Percentiles rank a stretch among this genome's conserved stretches.
Conservation (phyloP, 2,329 filamentous ascomycete species). For the Microdochium paspali region DNA sequence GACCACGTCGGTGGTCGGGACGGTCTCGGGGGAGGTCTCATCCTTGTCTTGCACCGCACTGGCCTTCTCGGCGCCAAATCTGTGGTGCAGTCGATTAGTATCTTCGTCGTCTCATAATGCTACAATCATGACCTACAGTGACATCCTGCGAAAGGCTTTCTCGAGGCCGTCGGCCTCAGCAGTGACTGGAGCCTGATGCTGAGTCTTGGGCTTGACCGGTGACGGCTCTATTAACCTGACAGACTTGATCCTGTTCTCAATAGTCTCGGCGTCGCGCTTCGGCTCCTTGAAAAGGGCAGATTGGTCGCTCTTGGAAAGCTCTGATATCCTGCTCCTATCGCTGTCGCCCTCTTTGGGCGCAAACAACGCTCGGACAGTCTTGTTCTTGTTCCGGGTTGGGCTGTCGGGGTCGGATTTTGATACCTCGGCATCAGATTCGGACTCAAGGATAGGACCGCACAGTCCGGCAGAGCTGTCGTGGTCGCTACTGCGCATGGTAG, state of each 20-base stretch:
- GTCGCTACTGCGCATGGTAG: constrained; percentile 2
- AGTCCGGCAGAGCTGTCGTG: constrained; percentile 4
- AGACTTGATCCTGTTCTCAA: background rate
- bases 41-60: background rate
- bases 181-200: background rate
- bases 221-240: background rate
- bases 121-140: background rate
- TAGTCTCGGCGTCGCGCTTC: background rate
- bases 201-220: background rate
- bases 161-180: background rate
- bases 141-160: background rate
- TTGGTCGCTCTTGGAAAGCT: background rate
- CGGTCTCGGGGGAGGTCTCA: background rate
- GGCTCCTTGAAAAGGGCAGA: background rate
- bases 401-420: background rate
- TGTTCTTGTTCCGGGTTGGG: background rate
- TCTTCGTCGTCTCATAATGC: background rate
- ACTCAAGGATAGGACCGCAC: background rate
- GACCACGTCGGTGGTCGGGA: background rate
- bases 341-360: background rate
- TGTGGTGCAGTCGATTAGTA: background rate
- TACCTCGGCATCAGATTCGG: background rate
- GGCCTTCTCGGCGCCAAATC: background rate
- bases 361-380: background rate
- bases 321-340: background rate